Evolutionary conservation across 208 protist genomes (phyloP).

Genomic region (Acanthamoeba divionensis): DNA sequence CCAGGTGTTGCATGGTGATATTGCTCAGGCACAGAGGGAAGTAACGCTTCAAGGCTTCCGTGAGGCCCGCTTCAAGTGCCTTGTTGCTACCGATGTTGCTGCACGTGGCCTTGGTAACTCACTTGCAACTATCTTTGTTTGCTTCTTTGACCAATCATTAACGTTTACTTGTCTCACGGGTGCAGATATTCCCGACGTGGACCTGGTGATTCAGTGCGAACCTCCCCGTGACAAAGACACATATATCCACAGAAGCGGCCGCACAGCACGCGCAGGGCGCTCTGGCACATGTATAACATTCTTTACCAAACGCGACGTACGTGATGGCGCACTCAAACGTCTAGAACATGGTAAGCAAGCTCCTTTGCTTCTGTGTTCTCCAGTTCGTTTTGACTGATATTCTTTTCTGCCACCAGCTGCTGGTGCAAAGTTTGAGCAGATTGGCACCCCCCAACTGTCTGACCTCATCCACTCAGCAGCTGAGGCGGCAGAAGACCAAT

Average conservation of each 20-base stretch:
- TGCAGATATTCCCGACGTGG: conserved; percentile 46
- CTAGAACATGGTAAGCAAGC: neutral
- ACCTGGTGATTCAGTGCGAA: conserved; percentile 91
- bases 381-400: neutral
- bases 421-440: conserved; percentile 15
- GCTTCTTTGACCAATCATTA: neutral
- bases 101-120: conserved; percentile 16
- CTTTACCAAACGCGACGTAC: neutral
- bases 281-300: conserved; percentile 42
- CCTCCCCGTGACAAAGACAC: conserved; percentile 91
- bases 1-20: conserved; percentile 52
- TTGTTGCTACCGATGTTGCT: conserved; percentile 51
- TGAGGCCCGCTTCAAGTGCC: conserved; percentile 7
- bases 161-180: neutral
- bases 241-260: conserved; percentile 87
- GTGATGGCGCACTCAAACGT: neutral
- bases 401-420: too few relatives aligned
- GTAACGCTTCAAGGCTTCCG: conserved; percentile 45
- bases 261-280: conserved; percentile 15
- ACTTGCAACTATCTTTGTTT: neutral
- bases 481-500: neutral
- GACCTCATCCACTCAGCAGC: neutral
- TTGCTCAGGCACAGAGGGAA: conserved; percentile 37
- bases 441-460: neutral
- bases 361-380: neutral